Percentiles rank a stretch among this genome's conserved stretches.
Conservation (phyloP, 257 asterid genomes). For the Petunia secreta region DNA sequence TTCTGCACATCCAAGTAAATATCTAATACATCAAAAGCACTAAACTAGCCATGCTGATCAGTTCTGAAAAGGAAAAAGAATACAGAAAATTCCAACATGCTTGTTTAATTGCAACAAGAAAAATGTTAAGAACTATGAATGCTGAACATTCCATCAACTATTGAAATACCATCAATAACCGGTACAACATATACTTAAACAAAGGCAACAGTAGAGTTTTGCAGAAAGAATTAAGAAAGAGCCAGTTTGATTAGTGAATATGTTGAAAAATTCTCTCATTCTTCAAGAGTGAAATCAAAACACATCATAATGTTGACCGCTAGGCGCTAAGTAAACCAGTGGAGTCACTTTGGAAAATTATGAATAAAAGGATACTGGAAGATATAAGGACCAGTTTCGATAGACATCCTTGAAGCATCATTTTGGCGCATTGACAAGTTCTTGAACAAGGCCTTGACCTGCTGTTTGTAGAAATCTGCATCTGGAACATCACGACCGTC, state of each 20-base stretch:
- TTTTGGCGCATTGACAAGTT: slow-evolving; percentile 85
- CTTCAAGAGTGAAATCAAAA: neutral
- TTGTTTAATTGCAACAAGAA: neutral
- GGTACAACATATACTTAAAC: neutral
- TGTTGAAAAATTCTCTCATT: neutral
- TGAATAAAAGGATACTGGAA: slow-evolving; percentile 83
- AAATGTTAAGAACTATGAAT: neutral
- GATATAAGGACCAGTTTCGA: slow-evolving; percentile 87
- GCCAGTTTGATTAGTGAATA: neutral
- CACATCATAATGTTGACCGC: neutral
- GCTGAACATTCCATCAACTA: neutral
- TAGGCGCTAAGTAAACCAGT: neutral
- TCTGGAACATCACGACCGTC: slow-evolving; percentile 92
- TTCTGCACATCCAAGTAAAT: neutral
- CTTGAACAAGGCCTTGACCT: slow-evolving; percentile 84
- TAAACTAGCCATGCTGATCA: neutral
- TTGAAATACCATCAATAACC: neutral
- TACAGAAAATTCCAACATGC: neutral
- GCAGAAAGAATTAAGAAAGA: neutral
- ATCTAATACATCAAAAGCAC: slow-evolving; percentile 22
- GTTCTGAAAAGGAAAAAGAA: neutral
- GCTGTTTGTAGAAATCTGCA: slow-evolving; percentile 84
- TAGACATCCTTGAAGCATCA: slow-evolving; percentile 92
- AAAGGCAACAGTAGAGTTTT: neutral
- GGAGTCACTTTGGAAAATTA: neutral